Conservation (phyloP, 2,329 filamentous ascomycete genomes). For the Colletotrichum sp. region DNA sequence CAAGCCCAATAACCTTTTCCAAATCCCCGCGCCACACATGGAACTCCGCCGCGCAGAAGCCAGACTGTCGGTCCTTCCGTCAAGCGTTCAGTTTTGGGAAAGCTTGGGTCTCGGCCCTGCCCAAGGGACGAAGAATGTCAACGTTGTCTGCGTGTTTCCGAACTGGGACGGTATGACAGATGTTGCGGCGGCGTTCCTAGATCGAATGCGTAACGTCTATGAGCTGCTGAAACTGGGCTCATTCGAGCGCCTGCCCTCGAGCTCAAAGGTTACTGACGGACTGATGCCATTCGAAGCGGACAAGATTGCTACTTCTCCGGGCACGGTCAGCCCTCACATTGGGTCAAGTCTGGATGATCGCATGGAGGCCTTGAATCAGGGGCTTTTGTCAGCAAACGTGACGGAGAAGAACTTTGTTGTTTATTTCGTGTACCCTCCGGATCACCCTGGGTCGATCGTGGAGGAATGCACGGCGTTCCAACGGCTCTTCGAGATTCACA, state of each 20-base stretch:
- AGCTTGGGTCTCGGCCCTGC: conserved; percentile 76
- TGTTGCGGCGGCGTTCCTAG: conserved; percentile 67
- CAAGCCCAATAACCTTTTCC: conserved; percentile 60
- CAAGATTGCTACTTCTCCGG: conserved; percentile 30
- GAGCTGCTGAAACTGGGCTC: conserved; percentile 76
- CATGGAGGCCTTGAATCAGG: conserved; percentile 52
- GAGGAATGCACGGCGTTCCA: conserved; percentile 79
- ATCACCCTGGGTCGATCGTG: conserved; percentile 64
- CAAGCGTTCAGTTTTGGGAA: conserved; percentile 82
- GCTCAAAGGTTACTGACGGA: conserved; percentile 50
- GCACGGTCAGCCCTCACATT: conserved; percentile 10
- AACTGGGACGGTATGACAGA: conserved; percentile 66
- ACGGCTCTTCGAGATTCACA: conserved; percentile 71
- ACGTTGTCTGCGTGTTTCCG: conserved; percentile 74
- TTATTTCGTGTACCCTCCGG: conserved; percentile 76
- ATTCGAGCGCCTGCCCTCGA: conserved; percentile 56
- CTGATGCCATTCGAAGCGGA: conserved; percentile 57
- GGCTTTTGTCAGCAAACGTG: conserved; percentile 45
- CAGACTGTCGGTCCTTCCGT: conserved; percentile 74
- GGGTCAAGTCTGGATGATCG: conserved; percentile 49
- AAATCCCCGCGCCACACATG: conserved; percentile 72
- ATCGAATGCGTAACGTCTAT: conserved; percentile 72
- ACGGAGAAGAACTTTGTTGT: conserved; percentile 71
- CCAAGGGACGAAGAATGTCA: conserved; percentile 73
- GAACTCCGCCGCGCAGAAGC: conserved; percentile 74